Evolutionary conservation across 441 rosid genomes (phyloP).

Genomic region (Biscutella auriculata): DNA sequence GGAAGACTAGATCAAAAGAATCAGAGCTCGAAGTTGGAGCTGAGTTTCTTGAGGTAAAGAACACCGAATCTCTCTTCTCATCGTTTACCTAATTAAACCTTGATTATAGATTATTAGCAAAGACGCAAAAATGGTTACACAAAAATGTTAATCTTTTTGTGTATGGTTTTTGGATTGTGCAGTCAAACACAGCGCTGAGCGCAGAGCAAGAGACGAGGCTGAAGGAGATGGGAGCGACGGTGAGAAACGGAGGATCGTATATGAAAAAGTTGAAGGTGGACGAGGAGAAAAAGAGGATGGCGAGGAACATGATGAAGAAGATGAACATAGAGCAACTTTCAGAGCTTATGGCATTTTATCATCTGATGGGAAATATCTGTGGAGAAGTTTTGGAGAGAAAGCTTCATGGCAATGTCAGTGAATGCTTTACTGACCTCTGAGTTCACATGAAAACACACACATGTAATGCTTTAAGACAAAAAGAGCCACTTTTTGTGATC

Average conservation of each 20-base stretch:
- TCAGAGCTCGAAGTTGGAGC: constrained; percentile 45
- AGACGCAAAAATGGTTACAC: constrained; percentile 9
- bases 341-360: constrained; percentile 69
- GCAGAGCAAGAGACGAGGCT: constrained; percentile 64
- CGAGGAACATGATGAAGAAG: constrained; percentile 54
- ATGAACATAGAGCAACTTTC: constrained; percentile 64
- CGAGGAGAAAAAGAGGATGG: constrained; percentile 53
- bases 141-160: background rate
- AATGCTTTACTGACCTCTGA: constrained; percentile 7
- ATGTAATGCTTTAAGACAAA: too few relatives aligned
- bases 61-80: background rate
- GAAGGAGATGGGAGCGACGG: constrained; percentile 92
- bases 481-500: too few relatives aligned
- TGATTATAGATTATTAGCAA: background rate
- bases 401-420: constrained; percentile 27
- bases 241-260: constrained; percentile 63
- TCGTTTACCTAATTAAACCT: background rate
- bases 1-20: constrained; percentile 23
- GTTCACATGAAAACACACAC: constrained; percentile 16
- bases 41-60: constrained; percentile 42
- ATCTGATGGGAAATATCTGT: constrained; percentile 70
- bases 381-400: constrained; percentile 59
- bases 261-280: constrained; percentile 41
- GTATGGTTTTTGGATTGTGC: constrained; percentile 6
- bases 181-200: constrained; percentile 67